Base-by-base conservation (phyloP, 495 filamentous ascomycete genomes). In the Penicillium taxi region DNA sequence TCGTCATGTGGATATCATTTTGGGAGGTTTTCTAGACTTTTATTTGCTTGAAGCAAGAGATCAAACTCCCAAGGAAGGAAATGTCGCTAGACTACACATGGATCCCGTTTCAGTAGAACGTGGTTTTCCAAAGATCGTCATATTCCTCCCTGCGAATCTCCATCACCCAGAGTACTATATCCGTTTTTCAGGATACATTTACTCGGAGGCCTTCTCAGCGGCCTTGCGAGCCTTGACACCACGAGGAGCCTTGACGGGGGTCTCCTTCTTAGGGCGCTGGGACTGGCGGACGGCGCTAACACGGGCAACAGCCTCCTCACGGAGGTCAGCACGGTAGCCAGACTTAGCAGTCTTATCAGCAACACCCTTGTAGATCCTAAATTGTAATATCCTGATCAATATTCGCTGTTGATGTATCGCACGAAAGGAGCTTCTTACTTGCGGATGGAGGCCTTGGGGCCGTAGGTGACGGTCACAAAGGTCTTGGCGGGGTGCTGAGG, bases 271-370 rank as follows among this genome's bases (percentile, higher is more conserved):
- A 38, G 79, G 60, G 53, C 70, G 69, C 74, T 94, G 84, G 38
- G 81, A 81, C 48, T 72, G 65, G 60, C 83, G 84, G 70, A 96
- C 75, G 52, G 86, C 85, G 59, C 80, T 86, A 48, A 83, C 90
- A 51, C 91, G 85, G 60, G 89, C 73, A 58, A 96, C 82, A 45
- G 88, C 88, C 48, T 79, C 80, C 54, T 80, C 73, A 45, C 87
- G 84, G 61, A 98, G 74, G 59, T 98, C 91, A 51, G 80, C 59
- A 58, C 91, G 81, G 77, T 91, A 93, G 50, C 77, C 72, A 60
- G 75, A 70, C 78, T 85, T 88, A 55, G 87, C 84, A 42, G 81
- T 81, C 58, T 67, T 67, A 69, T 69, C 78, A 59, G 82, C 89
- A 55, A 96, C 79, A 48, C 73, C 69, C 70, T 80, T 84, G 77